Evolutionary conservation across 192 early-diverging fungal genomes (phyloP), one percentile per base, ranked within the genome.

Genomic region (Backusella macrospora): DNA sequence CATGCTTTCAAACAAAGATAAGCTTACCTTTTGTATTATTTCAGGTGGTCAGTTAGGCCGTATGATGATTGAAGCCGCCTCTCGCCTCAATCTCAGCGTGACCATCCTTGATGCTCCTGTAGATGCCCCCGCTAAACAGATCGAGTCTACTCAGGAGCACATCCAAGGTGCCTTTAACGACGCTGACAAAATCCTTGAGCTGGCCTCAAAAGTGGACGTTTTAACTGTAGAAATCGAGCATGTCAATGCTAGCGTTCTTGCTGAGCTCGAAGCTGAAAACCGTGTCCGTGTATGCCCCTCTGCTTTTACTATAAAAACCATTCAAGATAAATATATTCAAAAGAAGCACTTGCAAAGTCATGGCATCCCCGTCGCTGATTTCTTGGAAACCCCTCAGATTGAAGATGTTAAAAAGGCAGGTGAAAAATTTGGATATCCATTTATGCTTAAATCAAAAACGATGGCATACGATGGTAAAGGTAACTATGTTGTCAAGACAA

Each of bases 221-320:
- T 86, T 99, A 37, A 99, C 98, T 0, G 91, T 96, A n/a, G 97
- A 99, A 83, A 99, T 99, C 49, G 98, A 99, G 85, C 98, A 99
- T 73, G 96, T 99, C 46, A 86, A 96, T 80, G 84, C 86, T 40
- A 74, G 78, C 3, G 83, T 86, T 47, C 84, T 91, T 21, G 89
- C 89, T 55, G 85, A 86, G 47, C 81, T 95, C 13, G 89, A 90
- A 62, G 71, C 71, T 23, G 80, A 85, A 64, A 83, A 72, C 62
- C 82, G 72, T 18, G 84, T 80, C 39, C 77, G 86, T 2, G 89
- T 98, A 46, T 92, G 93, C 65, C 98, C 98, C 65, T 86, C 90
- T 12, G 90, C 98, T 5, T 78, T 83, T 59, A 95, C 95, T 13
- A 89, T 98, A 69, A 69, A 86, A 12, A 88, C 93, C 67, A 99